phyloP scores from a whole-genome alignment of 2,329 filamentous ascomycete genomes.

The Diaporthe sp. region DNA sequence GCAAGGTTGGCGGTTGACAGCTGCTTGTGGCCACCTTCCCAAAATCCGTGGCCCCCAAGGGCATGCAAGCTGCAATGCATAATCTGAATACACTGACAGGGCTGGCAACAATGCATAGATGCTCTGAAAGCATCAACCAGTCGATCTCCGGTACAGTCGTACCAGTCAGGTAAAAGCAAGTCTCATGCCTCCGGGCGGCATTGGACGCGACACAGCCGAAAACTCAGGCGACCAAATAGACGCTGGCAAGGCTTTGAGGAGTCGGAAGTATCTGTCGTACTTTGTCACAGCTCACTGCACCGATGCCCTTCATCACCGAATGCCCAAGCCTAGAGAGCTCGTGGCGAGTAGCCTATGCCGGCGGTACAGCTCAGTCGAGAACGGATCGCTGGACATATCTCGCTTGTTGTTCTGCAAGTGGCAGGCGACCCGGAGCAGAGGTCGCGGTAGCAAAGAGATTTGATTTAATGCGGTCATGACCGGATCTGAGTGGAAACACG shows the following conservation, averaged over 20 bases:
- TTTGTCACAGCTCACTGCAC: not conserved
- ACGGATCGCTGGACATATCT: conserved; percentile 8
- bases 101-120: not conserved
- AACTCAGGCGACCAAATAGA: not conserved
- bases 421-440: conserved; percentile 24
- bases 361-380: not conserved
- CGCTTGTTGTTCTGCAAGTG: conserved; percentile 7
- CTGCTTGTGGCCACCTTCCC: conserved; percentile 22
- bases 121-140: conserved; percentile 15
- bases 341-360: not conserved
- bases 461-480: conserved; percentile 38
- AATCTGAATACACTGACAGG: conserved; percentile 25
- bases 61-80: conserved; percentile 41
- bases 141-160: not conserved
- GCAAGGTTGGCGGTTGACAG: conserved; percentile 42
- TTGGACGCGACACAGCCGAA: not conserved
- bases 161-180: not conserved
- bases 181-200: not conserved
- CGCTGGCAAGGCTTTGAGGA: not conserved
- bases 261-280: not conserved
- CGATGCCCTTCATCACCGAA: not conserved
- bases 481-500: conserved; percentile 41
- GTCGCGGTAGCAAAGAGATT: conserved; percentile 32
- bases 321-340: not conserved
- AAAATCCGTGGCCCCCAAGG: conserved; percentile 25